Percentiles rank a stretch among this genome's conserved stretches.
phyloP scores from a whole-genome alignment of 768 basidiomycete species.

The Mycena rebaudengoi region DNA sequence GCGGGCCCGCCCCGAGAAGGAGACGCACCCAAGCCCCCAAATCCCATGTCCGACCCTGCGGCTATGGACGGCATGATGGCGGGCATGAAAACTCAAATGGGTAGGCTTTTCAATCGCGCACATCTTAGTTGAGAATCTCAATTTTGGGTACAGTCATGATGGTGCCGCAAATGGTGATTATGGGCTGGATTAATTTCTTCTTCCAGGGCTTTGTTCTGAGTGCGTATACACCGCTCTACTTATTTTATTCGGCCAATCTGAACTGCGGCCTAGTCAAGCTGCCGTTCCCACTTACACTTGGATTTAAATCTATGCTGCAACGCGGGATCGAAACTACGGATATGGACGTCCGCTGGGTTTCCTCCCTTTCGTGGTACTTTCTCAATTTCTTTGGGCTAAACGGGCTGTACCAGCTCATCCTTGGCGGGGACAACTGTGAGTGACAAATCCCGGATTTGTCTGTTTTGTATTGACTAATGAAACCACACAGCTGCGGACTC shows the following conservation, averaged over 20 bases:
- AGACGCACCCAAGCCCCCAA: constrained; percentile 71
- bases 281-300: constrained; percentile 95
- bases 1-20: constrained; percentile 74
- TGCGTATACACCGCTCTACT: constrained; percentile 64
- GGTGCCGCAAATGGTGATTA: constrained; percentile 97
- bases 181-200: constrained; percentile 99
- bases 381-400: constrained; percentile 98
- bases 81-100: constrained; percentile 98
- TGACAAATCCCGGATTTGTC: neutral
- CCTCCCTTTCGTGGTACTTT: constrained; percentile 99
- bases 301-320: constrained; percentile 98
- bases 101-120: neutral
- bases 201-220: constrained; percentile 98
- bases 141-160: constrained; percentile 74
- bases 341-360: constrained; percentile 99
- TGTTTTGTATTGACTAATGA: constrained; percentile 19
- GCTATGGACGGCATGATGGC: constrained; percentile 99
- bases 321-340: constrained; percentile 94
- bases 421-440: constrained; percentile 88
- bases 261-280: constrained; percentile 76
- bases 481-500: constrained; percentile 73
- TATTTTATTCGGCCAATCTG: constrained; percentile 1
- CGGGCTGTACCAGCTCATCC: constrained; percentile 91
- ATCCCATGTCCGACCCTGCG: constrained; percentile 88
- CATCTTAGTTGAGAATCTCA: neutral